Evolutionary conservation across 2,329 filamentous ascomycete genomes (phyloP).

Genomic region (Cladophialophora yegresii): DNA sequence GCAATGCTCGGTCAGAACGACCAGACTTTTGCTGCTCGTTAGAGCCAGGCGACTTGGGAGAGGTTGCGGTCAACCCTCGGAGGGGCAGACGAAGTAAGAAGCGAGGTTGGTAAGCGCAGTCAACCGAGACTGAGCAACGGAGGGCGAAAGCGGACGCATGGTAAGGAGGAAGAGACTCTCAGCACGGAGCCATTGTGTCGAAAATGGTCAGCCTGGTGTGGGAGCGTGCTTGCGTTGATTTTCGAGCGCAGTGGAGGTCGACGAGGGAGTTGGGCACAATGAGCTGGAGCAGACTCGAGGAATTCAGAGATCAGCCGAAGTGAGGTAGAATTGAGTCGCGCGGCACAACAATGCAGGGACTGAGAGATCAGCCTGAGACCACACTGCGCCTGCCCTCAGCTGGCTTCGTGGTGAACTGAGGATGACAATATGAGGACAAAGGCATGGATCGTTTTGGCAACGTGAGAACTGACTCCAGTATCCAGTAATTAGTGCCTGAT

Average conservation of each 20-base stretch:
- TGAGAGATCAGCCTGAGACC: conserved; percentile 3
- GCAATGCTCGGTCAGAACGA: not conserved
- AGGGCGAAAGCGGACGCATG: conserved; percentile 25
- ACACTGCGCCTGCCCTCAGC: not conserved
- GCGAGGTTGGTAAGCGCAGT: conserved; percentile 32
- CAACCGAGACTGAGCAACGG: conserved; percentile 24
- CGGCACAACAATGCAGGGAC: conserved; percentile 2
- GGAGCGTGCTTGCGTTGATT: not conserved
- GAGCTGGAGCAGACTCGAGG: conserved; percentile 17
- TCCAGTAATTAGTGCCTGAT: conserved; percentile 15
- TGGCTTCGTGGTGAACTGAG: conserved; percentile 1
- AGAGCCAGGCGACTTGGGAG: conserved; percentile 3
- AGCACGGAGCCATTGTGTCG: conserved; percentile 28
- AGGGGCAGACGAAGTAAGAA: conserved; percentile 21
- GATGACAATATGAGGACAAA: conserved; percentile 3
- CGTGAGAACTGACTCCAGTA: conserved; percentile 6
- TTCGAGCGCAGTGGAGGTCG: conserved; percentile 8
- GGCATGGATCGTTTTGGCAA: conserved; percentile 10
- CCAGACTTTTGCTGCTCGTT: not conserved
- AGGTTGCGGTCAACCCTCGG: conserved; percentile 9
- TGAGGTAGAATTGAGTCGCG: conserved; percentile 3
- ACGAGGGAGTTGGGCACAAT: conserved; percentile 11
- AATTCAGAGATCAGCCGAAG: conserved; percentile 10
- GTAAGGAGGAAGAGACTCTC: conserved; percentile 21
- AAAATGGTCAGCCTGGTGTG: not conserved